Evolutionary conservation across 192 early-diverging fungal species (phyloP).

Genomic region (Coemansia reversa): DNA sequence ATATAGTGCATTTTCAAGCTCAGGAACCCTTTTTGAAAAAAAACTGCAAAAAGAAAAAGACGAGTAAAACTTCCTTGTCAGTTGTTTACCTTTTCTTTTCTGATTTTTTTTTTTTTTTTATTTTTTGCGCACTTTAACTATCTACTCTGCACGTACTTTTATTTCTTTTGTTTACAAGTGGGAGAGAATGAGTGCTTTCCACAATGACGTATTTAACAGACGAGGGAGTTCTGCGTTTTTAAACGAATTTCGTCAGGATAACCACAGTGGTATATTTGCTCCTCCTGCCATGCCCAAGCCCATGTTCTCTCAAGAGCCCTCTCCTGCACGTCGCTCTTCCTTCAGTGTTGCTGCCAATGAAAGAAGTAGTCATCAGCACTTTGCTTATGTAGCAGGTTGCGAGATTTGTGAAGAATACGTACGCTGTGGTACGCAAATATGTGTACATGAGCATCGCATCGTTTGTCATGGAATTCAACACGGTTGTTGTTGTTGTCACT

Average conservation of each 20-base stretch:
- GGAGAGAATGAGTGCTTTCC: conserved; percentile 41
- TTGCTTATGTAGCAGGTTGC: conserved; percentile 46
- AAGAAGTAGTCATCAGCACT: conserved; percentile 14
- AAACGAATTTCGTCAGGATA: conserved; percentile 32
- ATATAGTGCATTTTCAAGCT: too few species aligned
- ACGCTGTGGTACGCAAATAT: conserved; percentile 27
- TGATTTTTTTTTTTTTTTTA: not conserved
- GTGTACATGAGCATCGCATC: conserved; percentile 43
- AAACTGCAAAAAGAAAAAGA: too few species aligned
- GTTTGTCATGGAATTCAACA: conserved; percentile 25
- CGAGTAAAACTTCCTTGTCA: too few species aligned
- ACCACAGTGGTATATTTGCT: conserved; percentile 37
- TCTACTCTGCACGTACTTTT: too few species aligned
- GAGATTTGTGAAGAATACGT: conserved; percentile 48
- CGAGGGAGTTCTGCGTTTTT: conserved; percentile 26
- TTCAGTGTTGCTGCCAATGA: conserved; percentile 2
- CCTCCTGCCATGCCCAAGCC: conserved; percentile 42
- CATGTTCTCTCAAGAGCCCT: conserved; percentile 21
- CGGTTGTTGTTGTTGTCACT: conserved; percentile 32
- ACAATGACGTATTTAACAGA: conserved; percentile 46
- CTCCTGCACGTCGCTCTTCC: conserved; percentile 18
- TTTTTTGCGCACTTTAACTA: conserved; percentile 10
- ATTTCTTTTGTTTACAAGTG: too few species aligned
- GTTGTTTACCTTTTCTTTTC: too few species aligned
- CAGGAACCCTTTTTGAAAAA: too few species aligned